phyloP scores from a whole-genome alignment of 1,284 basidiomycete genomes.

The Farysia itapuensis region DNA sequence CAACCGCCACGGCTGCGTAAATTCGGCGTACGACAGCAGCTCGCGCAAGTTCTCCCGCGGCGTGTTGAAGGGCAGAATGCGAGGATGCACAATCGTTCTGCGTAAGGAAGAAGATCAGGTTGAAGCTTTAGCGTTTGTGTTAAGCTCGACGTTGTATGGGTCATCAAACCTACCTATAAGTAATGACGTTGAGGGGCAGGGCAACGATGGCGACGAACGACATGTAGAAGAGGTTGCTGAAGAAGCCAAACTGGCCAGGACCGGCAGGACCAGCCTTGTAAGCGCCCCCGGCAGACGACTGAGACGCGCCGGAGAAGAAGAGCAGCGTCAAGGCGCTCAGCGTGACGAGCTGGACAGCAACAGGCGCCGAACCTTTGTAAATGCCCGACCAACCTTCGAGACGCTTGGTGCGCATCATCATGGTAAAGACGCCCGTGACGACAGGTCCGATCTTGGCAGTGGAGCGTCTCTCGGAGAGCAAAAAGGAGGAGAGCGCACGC shows the following conservation, averaged over 20 bases:
- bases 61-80: constrained; percentile 27
- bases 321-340: constrained; percentile 38
- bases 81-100: constrained; percentile 54
- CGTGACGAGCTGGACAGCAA: constrained; percentile 31
- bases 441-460: constrained; percentile 56
- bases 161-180: constrained; percentile 36
- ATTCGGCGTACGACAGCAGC: constrained; percentile 47
- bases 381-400: constrained; percentile 57
- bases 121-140: not conserved
- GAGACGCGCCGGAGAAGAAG: constrained; percentile 28
- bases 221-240: constrained; percentile 46
- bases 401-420: constrained; percentile 48
- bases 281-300: constrained; percentile 24
- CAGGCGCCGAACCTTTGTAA: constrained; percentile 48
- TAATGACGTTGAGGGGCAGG: constrained; percentile 51
- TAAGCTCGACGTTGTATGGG: no score
- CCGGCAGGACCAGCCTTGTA: constrained; percentile 49
- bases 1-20: constrained; percentile 51
- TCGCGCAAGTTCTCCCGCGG: constrained; percentile 41
- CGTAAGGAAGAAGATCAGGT: not conserved
- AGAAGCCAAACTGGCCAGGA: constrained; percentile 49
- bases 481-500: constrained; percentile 35
- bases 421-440: constrained; percentile 46
- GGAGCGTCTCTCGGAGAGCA: constrained; percentile 38
- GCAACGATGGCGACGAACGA: constrained; percentile 37